These are phyloP conservation scores for Podaxis carcinomalis DNA, from an alignment of 768 basidiomycete species.

Conservation along the genomic window DNA sequence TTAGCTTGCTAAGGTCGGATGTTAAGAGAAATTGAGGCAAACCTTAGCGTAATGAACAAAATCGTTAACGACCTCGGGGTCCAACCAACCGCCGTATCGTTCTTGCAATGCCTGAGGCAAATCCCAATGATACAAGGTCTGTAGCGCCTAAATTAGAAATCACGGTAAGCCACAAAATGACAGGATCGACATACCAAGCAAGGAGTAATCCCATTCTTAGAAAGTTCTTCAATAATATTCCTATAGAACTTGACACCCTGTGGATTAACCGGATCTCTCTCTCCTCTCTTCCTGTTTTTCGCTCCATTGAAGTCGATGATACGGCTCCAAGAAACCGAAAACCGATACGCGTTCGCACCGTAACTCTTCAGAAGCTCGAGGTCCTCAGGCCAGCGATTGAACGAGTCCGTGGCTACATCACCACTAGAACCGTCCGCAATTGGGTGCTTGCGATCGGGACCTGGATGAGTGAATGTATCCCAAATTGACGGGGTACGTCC, in stretches of 20 bases:
- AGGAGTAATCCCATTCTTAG: constrained; percentile 56
- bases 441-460: constrained; percentile 31
- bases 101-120: constrained; percentile 69
- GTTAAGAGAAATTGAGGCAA: not conserved
- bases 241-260: constrained; percentile 66
- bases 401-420: constrained; percentile 49
- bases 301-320: constrained; percentile 47
- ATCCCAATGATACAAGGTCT: constrained; percentile 80
- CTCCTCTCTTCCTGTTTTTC: constrained; percentile 10
- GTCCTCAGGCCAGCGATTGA: constrained; percentile 54
- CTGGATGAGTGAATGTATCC: constrained; percentile 63
- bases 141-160: not conserved
- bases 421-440: constrained; percentile 61
- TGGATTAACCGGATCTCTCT: constrained; percentile 62
- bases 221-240: constrained; percentile 58
- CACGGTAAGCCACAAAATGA: not conserved
- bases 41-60: constrained; percentile 58
- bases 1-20: not conserved
- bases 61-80: constrained; percentile 59
- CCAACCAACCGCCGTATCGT: constrained; percentile 74
- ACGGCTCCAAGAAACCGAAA: constrained; percentile 72
- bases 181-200: constrained; percentile 43
- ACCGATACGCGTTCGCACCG: constrained; percentile 68
- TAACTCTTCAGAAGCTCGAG: constrained; percentile 56
- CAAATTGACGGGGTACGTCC: constrained; percentile 67